Percentiles rank a stretch among this genome's conserved stretches.
Conservation (phyloP, 1,139 yeast species). For the Barnettozyma hawaiiensis region DNA sequence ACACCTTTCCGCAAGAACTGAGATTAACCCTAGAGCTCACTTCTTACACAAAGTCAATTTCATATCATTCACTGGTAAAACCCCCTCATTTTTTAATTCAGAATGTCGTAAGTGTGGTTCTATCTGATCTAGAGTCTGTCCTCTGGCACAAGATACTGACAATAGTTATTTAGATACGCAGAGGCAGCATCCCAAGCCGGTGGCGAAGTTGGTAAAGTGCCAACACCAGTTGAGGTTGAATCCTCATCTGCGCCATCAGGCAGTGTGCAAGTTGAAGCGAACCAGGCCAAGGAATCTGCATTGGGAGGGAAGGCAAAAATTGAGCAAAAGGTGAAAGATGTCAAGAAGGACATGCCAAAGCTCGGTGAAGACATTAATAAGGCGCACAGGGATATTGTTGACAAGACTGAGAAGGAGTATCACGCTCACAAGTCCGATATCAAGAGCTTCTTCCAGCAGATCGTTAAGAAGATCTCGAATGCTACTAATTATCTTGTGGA, state of each 20-base stretch:
- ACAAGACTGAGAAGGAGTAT: constrained; percentile 24
- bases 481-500: constrained; percentile 19
- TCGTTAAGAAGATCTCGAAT: constrained; percentile 18
- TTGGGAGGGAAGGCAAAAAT: constrained; percentile 17
- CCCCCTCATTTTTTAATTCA: not conserved
- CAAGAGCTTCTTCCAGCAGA: constrained; percentile 21
- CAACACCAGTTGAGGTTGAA: constrained; percentile 10
- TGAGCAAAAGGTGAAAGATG: constrained; percentile 17
- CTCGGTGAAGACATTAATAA: constrained; percentile 16
- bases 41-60: not conserved
- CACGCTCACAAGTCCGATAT: constrained; percentile 24
- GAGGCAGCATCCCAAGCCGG: constrained; percentile 12
- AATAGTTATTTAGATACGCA: constrained; percentile 15
- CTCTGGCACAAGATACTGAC: not conserved
- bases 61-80: not conserved
- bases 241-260: constrained; percentile 10
- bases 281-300: constrained; percentile 16
- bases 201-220: constrained; percentile 7
- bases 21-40: not conserved
- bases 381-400: constrained; percentile 21
- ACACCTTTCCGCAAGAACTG: not conserved
- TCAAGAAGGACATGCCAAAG: constrained; percentile 17
- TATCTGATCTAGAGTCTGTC: not conserved
- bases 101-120: constrained; percentile 9
- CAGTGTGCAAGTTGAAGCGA: constrained; percentile 15